Base-by-base conservation (phyloP, 371 early-diverging fungal species). In the Blakeslea trispora region DNA sequence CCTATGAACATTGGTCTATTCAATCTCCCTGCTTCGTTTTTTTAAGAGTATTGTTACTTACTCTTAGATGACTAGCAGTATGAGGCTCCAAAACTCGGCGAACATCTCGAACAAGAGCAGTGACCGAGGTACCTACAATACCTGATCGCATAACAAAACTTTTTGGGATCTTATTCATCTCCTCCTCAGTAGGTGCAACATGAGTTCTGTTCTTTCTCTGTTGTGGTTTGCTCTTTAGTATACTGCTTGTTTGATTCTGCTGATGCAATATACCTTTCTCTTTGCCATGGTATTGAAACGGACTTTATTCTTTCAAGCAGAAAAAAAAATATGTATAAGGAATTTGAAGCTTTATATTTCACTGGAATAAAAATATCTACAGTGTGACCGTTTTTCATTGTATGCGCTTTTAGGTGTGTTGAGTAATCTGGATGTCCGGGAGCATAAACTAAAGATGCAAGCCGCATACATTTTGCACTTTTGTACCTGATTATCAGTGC, bases 111-210 rank as follows among this genome's bases (percentile, higher is more conserved):
- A 95, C 93, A 17, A 98, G 86, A 9, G 80, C 81, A 14, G 83
- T 70, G 15, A 93, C 89, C 10, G 91, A 73, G 34, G 68, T 65
- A 1, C 93, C 90, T 3, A 95, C 91, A 14, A 72, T 69, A n/a
- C 97, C 97, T 0, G 95, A 90, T 58, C 88, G 85, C 64, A 97
- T 91, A 17, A 98, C 99, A 75, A 98, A 94, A 64, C 92, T 87
- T 70, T 89, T 88, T 11, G 97, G 97, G 37, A 84, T 71, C 56
- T 86, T 89, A 56, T 80, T 79, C 53, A 66, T 58, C 53, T 75
- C 81, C 24, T 70, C 75, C 18, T 81, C 79, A 13, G 65, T 66
- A n/a, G 69, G 71, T 15, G 47, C 66, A 24, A 74, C 59, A 64
- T 83, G 82, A 17, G 85, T 83, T 76, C 75, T 78, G 37, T 48